A percentile compares a stretch with the other conserved stretches of the same genome.
These are phyloP conservation scores for Candida dubliniensis DNA, from an alignment of 1,139 yeast genomes.

Conservation along the genomic window DNA sequence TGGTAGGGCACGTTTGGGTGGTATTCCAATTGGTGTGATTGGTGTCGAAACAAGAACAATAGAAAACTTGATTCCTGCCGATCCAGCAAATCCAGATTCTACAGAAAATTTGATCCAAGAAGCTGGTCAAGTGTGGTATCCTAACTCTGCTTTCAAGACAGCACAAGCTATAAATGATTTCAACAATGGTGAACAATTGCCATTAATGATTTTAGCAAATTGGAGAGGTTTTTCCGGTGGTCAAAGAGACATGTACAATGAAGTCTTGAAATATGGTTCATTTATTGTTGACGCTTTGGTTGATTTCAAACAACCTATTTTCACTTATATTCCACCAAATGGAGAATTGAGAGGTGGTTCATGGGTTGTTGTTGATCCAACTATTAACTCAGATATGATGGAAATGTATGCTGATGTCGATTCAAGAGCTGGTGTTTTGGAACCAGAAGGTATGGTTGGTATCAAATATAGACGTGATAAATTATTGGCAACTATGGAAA, in stretches of 20 bases:
- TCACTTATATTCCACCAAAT: slow-evolving; percentile 94
- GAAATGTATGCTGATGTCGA: slow-evolving; percentile 98
- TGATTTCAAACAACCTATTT: slow-evolving; percentile 93
- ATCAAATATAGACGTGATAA: slow-evolving; percentile 95
- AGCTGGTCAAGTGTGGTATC: slow-evolving; percentile 99
- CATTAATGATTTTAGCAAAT: slow-evolving; percentile 95
- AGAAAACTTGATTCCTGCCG: slow-evolving; percentile 92
- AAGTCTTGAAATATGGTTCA: slow-evolving; percentile 94
- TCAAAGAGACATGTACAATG: slow-evolving; percentile 98
- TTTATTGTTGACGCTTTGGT: slow-evolving; percentile 95
- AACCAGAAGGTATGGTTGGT: slow-evolving; percentile 99
- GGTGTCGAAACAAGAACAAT: slow-evolving; percentile 91
- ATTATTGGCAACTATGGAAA: slow-evolving; percentile 81
- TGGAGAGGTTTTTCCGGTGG: slow-evolving; percentile 99
- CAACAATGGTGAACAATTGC: slow-evolving; percentile 96
- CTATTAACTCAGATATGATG: slow-evolving; percentile 95
- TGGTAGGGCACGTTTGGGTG: slow-evolving; percentile 98
- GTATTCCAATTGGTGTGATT: slow-evolving; percentile 97
- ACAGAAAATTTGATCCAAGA: slow-evolving; percentile 87
- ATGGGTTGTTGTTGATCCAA: slow-evolving; percentile 99
- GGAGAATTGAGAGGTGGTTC: slow-evolving; percentile 99
- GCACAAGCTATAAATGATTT: slow-evolving; percentile 98
- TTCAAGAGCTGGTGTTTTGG: slow-evolving; percentile 97
- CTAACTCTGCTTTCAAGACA: slow-evolving; percentile 97
- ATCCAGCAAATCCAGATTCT: slow-evolving; percentile 95